phyloP scores from a whole-genome alignment of 106 monocot species.

The Platanthera zijinensis region DNA sequence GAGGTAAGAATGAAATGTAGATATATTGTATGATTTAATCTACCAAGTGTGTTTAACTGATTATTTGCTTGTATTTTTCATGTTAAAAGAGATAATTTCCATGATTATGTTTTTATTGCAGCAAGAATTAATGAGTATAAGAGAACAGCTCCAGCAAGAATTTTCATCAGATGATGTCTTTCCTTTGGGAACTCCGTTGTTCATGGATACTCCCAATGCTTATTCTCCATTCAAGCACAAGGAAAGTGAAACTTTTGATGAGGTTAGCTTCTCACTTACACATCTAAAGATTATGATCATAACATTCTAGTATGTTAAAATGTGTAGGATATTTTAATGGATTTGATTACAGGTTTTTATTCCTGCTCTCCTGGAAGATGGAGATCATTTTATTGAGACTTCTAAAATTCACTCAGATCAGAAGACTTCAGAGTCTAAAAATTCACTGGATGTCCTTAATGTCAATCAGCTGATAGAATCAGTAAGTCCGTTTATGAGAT shows the following conservation, averaged over 20 bases:
- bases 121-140: conserved; percentile 53
- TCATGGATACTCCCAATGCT: conserved; percentile 56
- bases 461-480: conserved; percentile 89
- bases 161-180: conserved; percentile 84
- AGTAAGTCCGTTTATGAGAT: conserved; percentile 25
- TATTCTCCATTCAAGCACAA: conserved; percentile 35
- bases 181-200: conserved; percentile 53
- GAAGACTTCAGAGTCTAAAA: conserved; percentile 48
- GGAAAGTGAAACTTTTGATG: conserved; percentile 41
- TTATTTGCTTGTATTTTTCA: background rate
- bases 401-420: conserved; percentile 44
- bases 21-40: background rate
- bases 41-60: background rate
- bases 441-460: conserved; percentile 50
- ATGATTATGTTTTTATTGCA: conserved; percentile 14
- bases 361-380: conserved; percentile 47
- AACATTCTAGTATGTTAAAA: background rate
- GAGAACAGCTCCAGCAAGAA: conserved; percentile 49
- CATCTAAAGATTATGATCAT: background rate
- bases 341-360: conserved; percentile 41
- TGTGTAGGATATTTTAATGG: background rate
- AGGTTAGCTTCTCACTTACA: conserved; percentile 28
- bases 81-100: background rate
- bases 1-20: conserved; percentile 33
- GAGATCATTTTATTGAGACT: conserved; percentile 40